Conservation (phyloP, 331 rosid genomes). For the Prunus yedoensis region DNA sequence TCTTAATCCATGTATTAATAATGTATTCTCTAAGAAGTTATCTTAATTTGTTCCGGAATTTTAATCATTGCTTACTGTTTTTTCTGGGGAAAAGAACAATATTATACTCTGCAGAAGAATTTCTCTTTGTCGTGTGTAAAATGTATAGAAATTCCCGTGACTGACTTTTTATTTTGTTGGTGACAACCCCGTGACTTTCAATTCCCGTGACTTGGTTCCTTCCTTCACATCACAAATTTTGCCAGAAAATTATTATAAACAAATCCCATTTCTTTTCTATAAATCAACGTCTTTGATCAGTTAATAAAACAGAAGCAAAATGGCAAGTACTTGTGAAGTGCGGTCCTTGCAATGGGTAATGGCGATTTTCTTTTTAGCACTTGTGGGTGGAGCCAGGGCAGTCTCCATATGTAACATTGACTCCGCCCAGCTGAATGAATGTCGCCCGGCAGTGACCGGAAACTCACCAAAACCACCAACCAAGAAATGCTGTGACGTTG, state of each 20-base stretch:
- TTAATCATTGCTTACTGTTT: not conserved
- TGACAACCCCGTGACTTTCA: not conserved
- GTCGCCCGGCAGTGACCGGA: slow-evolving; percentile 52
- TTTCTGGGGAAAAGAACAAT: not conserved
- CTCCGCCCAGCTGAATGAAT: slow-evolving; percentile 26
- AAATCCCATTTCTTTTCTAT: slow-evolving; percentile 13
- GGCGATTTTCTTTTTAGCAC: slow-evolving; percentile 16
- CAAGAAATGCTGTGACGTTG: slow-evolving; percentile 36
- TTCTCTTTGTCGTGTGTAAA: not conserved
- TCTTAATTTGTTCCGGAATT: not conserved
- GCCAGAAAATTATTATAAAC: slow-evolving; percentile 16
- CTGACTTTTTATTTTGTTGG: not conserved
- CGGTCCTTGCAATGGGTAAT: slow-evolving; percentile 15
- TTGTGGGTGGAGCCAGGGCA: slow-evolving; percentile 33
- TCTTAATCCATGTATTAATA: not conserved
- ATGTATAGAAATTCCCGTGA: not conserved
- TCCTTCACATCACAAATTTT: slow-evolving; percentile 43
- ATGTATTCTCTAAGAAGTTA: not conserved
- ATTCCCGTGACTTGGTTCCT: slow-evolving; percentile 29
- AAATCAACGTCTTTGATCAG: not conserved
- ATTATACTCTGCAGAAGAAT: not conserved
- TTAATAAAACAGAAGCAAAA: not conserved
- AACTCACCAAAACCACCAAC: slow-evolving; percentile 39
- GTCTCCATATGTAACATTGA: slow-evolving; percentile 38
- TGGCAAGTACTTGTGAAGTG: not conserved